A percentile compares a stretch with the other conserved stretches of the same genome.
Evolutionary conservation across 2,329 filamentous ascomycete species (phyloP).

Genomic region (Delphinella strobiligena): DNA sequence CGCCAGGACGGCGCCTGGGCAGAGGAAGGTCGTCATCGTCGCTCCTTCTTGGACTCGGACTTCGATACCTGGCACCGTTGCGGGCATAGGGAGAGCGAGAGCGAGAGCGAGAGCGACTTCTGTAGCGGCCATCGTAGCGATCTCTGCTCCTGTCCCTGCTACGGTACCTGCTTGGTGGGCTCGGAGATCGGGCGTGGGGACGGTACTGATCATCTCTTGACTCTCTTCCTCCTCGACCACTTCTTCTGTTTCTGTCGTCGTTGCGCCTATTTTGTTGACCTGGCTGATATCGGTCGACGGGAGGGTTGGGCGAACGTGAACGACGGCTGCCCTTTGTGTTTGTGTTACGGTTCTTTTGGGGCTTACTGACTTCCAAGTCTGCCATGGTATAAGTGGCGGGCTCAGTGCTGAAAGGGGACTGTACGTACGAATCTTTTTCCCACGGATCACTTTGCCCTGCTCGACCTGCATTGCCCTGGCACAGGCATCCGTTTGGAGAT

Average conservation of each 20-base stretch:
- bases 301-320: constrained; percentile 49
- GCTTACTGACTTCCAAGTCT: constrained; percentile 80
- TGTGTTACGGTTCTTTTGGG: constrained; percentile 46
- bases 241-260: constrained; percentile 42
- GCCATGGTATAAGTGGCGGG: no score
- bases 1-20: constrained; percentile 57
- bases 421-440: constrained; percentile 81
- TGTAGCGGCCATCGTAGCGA: constrained; percentile 22
- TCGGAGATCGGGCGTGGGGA: constrained; percentile 32
- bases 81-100: constrained; percentile 29
- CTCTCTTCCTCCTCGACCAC: constrained; percentile 26
- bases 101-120: constrained; percentile 23
- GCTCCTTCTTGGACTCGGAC: constrained; percentile 50
- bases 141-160: constrained; percentile 25
- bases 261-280: constrained; percentile 12
- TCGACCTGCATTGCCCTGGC: constrained; percentile 61
- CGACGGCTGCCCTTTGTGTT: constrained; percentile 28
- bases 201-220: constrained; percentile 50
- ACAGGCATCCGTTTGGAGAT: constrained; percentile 65
- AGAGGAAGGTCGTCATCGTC: constrained; percentile 55
- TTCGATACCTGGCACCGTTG: constrained; percentile 32
- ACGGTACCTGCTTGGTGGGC: constrained; percentile 18
- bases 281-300: constrained; percentile 25
- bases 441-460: constrained; percentile 70
- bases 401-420: constrained; percentile 4